Base-by-base conservation (phyloP, 352 stramenopile genomes). In the Phytophthora tubulina region DNA sequence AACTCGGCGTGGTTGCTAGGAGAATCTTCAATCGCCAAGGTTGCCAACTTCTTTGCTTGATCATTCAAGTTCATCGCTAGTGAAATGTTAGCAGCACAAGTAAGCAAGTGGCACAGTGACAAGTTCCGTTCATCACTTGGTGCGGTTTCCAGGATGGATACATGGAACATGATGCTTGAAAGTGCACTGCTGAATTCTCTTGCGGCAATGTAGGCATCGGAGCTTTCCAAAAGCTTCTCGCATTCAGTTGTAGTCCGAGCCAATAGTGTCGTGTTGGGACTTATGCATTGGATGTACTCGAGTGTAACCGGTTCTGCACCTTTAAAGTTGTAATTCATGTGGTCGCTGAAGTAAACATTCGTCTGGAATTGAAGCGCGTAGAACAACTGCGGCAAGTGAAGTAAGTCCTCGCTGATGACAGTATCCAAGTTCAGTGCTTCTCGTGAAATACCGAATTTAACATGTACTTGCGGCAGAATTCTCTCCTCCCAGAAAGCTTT, bases 341-440 rank as follows among this genome's bases (percentile, higher is more conserved):
- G 59, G 6, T 80, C 73, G 4, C 30, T 45, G 27, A 88, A 77
- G 1, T 15, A 33, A 15, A 82, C 39, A 1, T 65, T 58, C 0
- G 69, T 73, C 17, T 91, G 84, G 38, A 64, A 66, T 61, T 89
- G 76, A 2, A 92, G 55, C 0, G 78, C 76, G 14, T 80, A 72
- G 8, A 90, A 80, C 2, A 94, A 56, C 60, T 91, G 86, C 1
- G 82, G 84, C 27, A 77, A 68, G 39, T 93, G 80, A 8, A 91
- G 8, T 1, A 83, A 39, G 3, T 82, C 78, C 9, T 85, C 82
- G 11, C 58, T 78, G n/a, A 76, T 35, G 31, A 90, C 64, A 0
- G 60, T 58, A 9, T 85, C 70, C 15, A 86, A 55, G 13, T 42
- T 62, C 1, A 79, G 30, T 13, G 14, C 33, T 21, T 52, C 57